Evolutionary conservation across 306 rosid species (phyloP).

Genomic region (Medicago lupulina): DNA sequence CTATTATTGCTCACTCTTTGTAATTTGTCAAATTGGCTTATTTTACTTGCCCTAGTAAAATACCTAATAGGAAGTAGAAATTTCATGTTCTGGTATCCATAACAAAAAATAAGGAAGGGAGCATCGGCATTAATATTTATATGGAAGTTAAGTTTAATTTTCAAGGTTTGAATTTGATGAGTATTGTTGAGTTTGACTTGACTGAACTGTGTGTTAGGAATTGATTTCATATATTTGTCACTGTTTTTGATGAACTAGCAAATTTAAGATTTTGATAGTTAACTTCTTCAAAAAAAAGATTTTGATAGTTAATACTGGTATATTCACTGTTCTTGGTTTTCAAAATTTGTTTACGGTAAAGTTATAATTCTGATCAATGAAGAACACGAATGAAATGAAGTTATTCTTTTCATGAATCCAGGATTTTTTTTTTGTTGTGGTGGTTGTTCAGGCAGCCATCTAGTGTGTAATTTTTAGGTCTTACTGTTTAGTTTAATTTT

Average conservation of each 20-base stretch:
- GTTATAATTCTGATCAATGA: neutral
- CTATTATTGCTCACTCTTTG: neutral
- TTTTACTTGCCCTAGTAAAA: neutral
- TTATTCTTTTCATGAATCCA: neutral
- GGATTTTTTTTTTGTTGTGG: neutral
- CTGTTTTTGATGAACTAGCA: neutral
- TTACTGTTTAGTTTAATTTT: neutral
- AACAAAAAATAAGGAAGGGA: neutral
- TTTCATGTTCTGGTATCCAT: neutral
- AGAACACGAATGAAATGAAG: neutral
- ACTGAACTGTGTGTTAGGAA: neutral
- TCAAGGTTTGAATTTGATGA: neutral
- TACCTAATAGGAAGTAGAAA: neutral
- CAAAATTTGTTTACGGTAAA: neutral
- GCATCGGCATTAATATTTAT: neutral
- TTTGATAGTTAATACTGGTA: neutral
- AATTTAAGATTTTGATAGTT: neutral
- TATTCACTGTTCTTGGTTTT: neutral
- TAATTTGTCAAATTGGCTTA: neutral
- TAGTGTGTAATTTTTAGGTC: neutral
- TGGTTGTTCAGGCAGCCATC: neutral
- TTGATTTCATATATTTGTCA: neutral
- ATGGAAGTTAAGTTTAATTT: slow-evolving; percentile 6
- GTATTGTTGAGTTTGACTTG: neutral
- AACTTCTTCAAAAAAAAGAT: too few relatives aligned